Conservation (phyloP, 371 early-diverging fungal genomes). For the Apophysomyces variabilis region DNA sequence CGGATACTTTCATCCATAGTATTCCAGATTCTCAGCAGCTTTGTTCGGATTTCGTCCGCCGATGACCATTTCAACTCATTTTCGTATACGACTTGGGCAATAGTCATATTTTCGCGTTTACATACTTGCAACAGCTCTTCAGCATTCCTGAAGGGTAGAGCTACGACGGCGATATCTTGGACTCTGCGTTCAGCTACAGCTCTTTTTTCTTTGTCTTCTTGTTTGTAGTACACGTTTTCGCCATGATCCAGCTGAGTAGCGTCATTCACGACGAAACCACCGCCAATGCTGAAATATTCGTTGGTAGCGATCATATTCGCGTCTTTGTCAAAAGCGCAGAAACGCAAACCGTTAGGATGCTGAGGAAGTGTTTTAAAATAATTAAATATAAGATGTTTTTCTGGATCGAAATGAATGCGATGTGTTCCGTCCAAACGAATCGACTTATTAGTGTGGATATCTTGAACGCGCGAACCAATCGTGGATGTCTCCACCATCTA, state of each 20-base stretch:
- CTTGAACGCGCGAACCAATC: conserved; percentile 76
- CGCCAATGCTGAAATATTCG: conserved; percentile 95
- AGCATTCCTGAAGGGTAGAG: conserved; percentile 86
- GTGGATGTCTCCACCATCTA: conserved; percentile 75
- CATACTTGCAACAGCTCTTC: conserved; percentile 82
- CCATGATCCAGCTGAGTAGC: conserved; percentile 83
- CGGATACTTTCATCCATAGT: conserved; percentile 94
- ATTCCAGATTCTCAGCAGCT: conserved; percentile 84
- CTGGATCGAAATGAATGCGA: conserved; percentile 81
- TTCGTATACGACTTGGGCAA: conserved; percentile 95
- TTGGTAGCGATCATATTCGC: conserved; percentile 88
- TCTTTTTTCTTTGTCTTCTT: conserved; percentile 28
- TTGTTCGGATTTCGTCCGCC: conserved; percentile 74
- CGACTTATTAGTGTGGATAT: conserved; percentile 72
- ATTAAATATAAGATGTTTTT: conserved; percentile 85
- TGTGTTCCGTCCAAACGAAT: conserved; percentile 77
- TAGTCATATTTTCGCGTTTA: conserved; percentile 81
- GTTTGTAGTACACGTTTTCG: conserved; percentile 87
- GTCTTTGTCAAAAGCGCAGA: conserved; percentile 81
- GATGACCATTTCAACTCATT: conserved; percentile 93
- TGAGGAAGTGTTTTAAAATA: conserved; percentile 87
- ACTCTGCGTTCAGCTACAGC: conserved; percentile 48
- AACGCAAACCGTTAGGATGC: conserved; percentile 96
- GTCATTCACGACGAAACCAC: conserved; percentile 96
- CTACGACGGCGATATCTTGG: conserved; percentile 79